Evolutionary conservation across 139 green algal genomes (phyloP).

Genomic region (Mesotaenium endlicherianum): DNA sequence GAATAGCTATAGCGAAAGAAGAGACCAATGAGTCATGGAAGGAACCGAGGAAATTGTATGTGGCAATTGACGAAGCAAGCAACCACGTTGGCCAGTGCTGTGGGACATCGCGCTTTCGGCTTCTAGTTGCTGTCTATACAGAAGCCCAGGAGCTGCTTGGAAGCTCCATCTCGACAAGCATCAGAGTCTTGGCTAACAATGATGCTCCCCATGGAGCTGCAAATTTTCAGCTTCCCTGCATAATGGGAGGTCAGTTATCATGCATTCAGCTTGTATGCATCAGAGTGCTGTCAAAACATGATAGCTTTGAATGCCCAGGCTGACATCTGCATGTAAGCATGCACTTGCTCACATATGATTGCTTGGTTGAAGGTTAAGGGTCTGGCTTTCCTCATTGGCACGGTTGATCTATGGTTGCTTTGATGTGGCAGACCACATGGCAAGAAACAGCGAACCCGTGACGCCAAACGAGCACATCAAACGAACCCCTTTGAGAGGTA

Average conservation of each 20-base stretch:
- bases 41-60: conserved; percentile 62
- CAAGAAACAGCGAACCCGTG: too few species aligned
- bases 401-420: too few species aligned
- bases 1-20: neutral
- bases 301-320: too few species aligned
- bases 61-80: conserved; percentile 68
- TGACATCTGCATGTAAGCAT: too few species aligned
- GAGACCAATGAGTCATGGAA: conserved; percentile 48
- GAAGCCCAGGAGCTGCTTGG: conserved; percentile 45
- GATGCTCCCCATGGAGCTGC: conserved; percentile 66
- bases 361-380: too few species aligned
- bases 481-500: too few species aligned
- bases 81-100: conserved; percentile 58
- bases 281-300: too few species aligned
- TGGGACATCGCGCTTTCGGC: conserved; percentile 19
- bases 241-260: neutral
- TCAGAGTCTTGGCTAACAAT: conserved; percentile 71
- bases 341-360: too few species aligned
- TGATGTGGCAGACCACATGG: too few species aligned
- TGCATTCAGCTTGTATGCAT: too few species aligned
- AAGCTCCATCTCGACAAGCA: conserved; percentile 52
- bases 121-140: conserved; percentile 31
- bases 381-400: too few species aligned
- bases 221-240: conserved; percentile 15
- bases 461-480: too few species aligned